phyloP scores from a whole-genome alignment of 805 yeast genomes.

The Teunomyces lycoperdinae region DNA sequence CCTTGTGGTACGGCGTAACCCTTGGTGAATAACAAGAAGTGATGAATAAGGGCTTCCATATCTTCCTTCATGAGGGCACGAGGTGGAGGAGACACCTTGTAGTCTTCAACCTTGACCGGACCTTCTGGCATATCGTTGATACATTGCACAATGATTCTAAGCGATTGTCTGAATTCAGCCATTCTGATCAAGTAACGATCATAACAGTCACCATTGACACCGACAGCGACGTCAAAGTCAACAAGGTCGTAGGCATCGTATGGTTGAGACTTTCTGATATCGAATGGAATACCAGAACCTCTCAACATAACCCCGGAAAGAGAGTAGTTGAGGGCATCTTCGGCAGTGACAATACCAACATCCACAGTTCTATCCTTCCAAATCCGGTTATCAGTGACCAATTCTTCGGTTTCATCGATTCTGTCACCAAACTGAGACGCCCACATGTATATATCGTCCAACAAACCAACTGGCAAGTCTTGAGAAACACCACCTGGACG shows the following conservation, averaged over 20 bases:
- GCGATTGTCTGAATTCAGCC: slow-evolving; percentile 89
- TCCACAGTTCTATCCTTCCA: slow-evolving; percentile 86
- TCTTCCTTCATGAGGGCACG: slow-evolving; percentile 82
- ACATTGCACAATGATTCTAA: slow-evolving; percentile 87
- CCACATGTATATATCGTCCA: slow-evolving; percentile 94
- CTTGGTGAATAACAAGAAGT: slow-evolving; percentile 82
- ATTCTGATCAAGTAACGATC: slow-evolving; percentile 85
- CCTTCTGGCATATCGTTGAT: slow-evolving; percentile 90
- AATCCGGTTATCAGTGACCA: slow-evolving; percentile 85
- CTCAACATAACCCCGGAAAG: slow-evolving; percentile 87
- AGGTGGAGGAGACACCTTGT: slow-evolving; percentile 80
- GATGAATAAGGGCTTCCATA: slow-evolving; percentile 90
- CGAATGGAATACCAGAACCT: slow-evolving; percentile 87
- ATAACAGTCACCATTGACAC: slow-evolving; percentile 85
- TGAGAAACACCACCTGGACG: slow-evolving; percentile 93
- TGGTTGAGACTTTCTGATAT: slow-evolving; percentile 81
- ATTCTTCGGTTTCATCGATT: slow-evolving; percentile 85
- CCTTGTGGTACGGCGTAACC: slow-evolving; percentile 89
- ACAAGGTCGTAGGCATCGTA: slow-evolving; percentile 86
- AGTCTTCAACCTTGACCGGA: slow-evolving; percentile 87
- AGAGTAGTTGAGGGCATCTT: slow-evolving; percentile 79
- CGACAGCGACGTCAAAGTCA: slow-evolving; percentile 85
- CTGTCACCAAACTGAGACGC: slow-evolving; percentile 94
- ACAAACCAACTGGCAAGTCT: slow-evolving; percentile 80
- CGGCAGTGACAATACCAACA: slow-evolving; percentile 79